A percentile compares a stretch with the other conserved stretches of the same genome.
These are phyloP conservation scores for Chrysochromulina tobinii DNA, from an alignment of 78 protist genomes.

Conservation along the genomic window DNA sequence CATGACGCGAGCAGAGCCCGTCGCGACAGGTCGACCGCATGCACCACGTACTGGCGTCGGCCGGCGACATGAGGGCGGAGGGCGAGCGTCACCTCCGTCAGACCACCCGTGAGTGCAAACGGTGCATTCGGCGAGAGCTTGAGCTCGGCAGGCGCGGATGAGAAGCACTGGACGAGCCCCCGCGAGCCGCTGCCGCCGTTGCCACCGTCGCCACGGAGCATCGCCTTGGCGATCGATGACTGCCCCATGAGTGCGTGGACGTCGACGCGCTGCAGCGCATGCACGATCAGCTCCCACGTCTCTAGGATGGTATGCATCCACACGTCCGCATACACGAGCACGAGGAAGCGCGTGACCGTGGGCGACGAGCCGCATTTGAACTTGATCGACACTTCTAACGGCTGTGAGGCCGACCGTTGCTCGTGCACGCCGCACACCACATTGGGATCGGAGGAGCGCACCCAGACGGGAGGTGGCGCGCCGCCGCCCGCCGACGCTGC, in stretches of 20 bases:
- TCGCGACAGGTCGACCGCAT: not conserved
- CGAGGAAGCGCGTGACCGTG: not conserved
- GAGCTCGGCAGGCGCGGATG: not conserved
- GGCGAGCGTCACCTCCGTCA: not conserved
- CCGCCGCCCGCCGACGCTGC: not conserved
- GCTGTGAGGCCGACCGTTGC: not conserved
- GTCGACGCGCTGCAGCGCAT: not conserved
- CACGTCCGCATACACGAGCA: not conserved
- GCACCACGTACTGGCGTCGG: not conserved
- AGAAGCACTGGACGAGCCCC: not conserved
- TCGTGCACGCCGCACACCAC: not conserved
- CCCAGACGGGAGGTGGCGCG: not conserved
- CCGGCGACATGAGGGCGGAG: not conserved
- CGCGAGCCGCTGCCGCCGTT: not conserved
- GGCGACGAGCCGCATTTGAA: not conserved
- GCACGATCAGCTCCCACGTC: slow-evolving; percentile 5
- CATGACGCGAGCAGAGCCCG: not conserved
- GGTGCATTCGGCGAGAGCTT: not conserved
- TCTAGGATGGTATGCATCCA: not conserved
- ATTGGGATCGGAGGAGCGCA: not conserved
- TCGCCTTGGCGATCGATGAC: not conserved
- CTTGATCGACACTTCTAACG: not conserved
- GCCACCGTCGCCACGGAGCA: not conserved
- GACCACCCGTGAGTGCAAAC: not conserved
- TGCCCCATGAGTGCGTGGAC: not conserved